Conservation (phyloP, 495 filamentous ascomycete species). For the Talaromyces wortmannii region DNA sequence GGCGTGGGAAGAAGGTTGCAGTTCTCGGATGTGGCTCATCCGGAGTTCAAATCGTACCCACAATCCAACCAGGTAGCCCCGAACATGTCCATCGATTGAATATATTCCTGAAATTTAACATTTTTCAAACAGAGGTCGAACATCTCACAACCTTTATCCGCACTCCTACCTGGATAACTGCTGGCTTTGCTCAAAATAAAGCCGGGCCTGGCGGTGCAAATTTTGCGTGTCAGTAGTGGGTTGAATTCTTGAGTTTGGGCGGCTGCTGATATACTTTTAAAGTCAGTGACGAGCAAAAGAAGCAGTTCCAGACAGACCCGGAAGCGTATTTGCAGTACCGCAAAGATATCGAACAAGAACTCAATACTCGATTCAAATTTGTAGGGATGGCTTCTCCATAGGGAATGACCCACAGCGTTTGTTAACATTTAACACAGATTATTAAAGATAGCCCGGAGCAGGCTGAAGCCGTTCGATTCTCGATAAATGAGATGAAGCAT, state of each 20-base stretch:
- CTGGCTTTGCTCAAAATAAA: background rate
- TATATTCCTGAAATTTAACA: background rate
- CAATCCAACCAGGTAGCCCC: conserved; percentile 7
- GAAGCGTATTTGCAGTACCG: conserved; percentile 6
- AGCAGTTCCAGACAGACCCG: conserved; percentile 6
- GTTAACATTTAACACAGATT: background rate
- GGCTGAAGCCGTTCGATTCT: no score
- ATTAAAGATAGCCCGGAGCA: background rate
- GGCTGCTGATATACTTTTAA: background rate
- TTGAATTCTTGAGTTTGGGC: no score
- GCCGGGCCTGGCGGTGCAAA: background rate
- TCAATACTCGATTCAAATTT: background rate
- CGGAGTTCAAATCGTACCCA: conserved; percentile 48
- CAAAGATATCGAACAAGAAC: conserved; percentile 6
- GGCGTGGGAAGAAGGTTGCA: conserved; percentile 41
- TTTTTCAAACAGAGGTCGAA: background rate
- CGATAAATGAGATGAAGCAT: background rate
- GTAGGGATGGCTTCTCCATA: background rate
- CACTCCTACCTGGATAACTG: conserved; percentile 11
- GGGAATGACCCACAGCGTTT: background rate
- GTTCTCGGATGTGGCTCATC: conserved; percentile 27
- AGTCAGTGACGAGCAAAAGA: conserved; percentile 29
- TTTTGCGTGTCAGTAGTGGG: background rate
- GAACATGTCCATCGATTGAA: background rate
- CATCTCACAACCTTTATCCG: conserved; percentile 23